Percentiles rank a stretch among this genome's conserved stretches.
phyloP scores from a whole-genome alignment of 2,329 filamentous ascomycete genomes.

The Ustulina deusta region DNA sequence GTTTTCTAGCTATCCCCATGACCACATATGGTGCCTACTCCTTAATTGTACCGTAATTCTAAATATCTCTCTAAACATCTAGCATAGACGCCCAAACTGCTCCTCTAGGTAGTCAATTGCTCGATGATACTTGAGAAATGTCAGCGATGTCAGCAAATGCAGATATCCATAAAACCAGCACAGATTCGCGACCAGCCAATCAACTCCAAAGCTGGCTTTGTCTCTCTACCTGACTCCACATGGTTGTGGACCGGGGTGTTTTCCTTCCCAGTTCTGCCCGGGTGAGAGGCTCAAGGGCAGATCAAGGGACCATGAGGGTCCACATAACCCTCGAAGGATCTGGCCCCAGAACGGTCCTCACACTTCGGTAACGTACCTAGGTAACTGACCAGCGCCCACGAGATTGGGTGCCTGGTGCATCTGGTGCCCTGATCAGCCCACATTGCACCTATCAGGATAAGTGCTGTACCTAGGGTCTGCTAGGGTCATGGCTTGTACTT shows the following conservation, averaged over 20 bases:
- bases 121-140: no score
- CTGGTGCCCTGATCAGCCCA: constrained; percentile 10
- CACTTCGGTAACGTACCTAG: not conserved
- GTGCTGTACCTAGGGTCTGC: constrained; percentile 4
- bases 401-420: not conserved
- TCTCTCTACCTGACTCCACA: constrained; percentile 15
- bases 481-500: constrained; percentile 4
- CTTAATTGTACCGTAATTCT: no score
- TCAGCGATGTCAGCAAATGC: not conserved
- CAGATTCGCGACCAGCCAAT: constrained; percentile 8
- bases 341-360: not conserved
- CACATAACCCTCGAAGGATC: not conserved
- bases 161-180: not conserved
- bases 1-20: no score
- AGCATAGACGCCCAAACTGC: no score
- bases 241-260: constrained; percentile 19
- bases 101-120: no score
- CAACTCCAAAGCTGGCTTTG: not conserved
- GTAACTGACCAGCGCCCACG: no score
- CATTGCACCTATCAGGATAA: not conserved
- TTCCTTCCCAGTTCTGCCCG: not conserved
- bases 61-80: no score
- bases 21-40: no score
- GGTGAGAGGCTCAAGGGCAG: constrained; percentile 13
- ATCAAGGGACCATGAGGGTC: constrained; percentile 10